Conservation (phyloP, 371 early-diverging fungal genomes). For the Circinella umbellata region DNA sequence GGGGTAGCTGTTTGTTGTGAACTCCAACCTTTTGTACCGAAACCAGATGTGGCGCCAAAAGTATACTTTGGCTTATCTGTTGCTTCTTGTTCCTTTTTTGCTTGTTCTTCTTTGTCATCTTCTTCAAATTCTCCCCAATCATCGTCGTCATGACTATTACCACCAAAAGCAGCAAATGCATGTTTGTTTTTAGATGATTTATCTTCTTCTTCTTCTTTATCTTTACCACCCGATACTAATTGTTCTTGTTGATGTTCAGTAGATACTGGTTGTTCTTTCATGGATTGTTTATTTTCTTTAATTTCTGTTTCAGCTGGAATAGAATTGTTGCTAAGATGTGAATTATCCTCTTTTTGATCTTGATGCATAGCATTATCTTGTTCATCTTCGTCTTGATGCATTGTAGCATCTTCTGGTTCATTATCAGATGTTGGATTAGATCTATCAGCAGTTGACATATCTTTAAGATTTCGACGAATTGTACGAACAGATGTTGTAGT, state of each 20-base stretch:
- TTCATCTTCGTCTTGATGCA: constrained; percentile 15
- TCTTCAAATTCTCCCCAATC: constrained; percentile 55
- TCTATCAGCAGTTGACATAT: constrained; percentile 51
- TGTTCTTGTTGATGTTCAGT: neutral
- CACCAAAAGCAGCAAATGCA: constrained; percentile 36
- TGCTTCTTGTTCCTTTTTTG: neutral
- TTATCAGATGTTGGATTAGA: constrained; percentile 17
- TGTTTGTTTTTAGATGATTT: neutral
- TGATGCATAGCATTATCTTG: neutral
- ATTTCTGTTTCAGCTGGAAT: too few species aligned
- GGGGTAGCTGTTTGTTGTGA: constrained; percentile 15
- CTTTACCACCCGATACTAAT: neutral
- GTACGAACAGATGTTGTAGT: constrained; percentile 32
- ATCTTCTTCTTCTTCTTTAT: neutral
- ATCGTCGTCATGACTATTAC: constrained; percentile 24
- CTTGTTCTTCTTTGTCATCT: constrained; percentile 26
- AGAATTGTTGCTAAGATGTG: neutral
- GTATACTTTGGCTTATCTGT: constrained; percentile 45
- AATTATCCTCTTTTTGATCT: neutral
- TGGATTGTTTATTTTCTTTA: too few species aligned
- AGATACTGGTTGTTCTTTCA: too few species aligned
- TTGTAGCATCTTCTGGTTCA: constrained; percentile 21
- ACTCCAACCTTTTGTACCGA: constrained; percentile 49
- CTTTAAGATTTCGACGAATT: constrained; percentile 50
- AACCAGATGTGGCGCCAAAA: constrained; percentile 54